phyloP scores from a whole-genome alignment of 2,329 filamentous ascomycete genomes.

The Pseudocercospora crystallina region DNA sequence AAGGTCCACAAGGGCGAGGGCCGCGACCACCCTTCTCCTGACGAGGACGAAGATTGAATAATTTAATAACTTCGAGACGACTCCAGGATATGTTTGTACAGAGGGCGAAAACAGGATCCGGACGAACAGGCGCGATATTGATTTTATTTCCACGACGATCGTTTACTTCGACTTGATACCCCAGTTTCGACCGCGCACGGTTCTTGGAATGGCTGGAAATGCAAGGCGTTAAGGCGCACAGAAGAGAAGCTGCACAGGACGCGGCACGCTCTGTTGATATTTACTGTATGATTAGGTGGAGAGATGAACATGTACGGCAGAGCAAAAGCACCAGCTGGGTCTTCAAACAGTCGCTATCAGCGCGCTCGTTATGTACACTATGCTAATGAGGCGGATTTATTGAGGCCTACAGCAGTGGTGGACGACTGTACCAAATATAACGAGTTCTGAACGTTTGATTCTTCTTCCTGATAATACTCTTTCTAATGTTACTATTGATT shows the following conservation, averaged over 20 bases:
- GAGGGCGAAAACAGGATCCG: constrained; percentile 5
- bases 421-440: constrained; percentile 5
- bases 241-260: constrained; percentile 5
- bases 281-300: too few relatives aligned
- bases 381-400: not conserved
- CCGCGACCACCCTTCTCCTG: constrained; percentile 47
- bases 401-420: not conserved
- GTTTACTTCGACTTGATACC: constrained; percentile 37
- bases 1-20: constrained; percentile 88
- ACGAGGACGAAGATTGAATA: constrained; percentile 41
- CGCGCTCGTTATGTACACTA: constrained; percentile 21
- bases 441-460: not conserved
- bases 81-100: constrained; percentile 11
- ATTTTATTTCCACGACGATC: constrained; percentile 33
- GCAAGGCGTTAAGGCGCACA: constrained; percentile 21
- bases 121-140: constrained; percentile 12
- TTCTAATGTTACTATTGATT: not conserved
- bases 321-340: constrained; percentile 6
- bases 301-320: constrained; percentile 10
- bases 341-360: constrained; percentile 19
- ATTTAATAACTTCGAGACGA: constrained; percentile 3
- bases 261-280: not conserved
- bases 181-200: constrained; percentile 19
- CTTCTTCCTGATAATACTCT: not conserved
- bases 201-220: constrained; percentile 12